phyloP scores from a whole-genome alignment of 2,329 filamentous ascomycete genomes.

The Nemania diffusa region DNA sequence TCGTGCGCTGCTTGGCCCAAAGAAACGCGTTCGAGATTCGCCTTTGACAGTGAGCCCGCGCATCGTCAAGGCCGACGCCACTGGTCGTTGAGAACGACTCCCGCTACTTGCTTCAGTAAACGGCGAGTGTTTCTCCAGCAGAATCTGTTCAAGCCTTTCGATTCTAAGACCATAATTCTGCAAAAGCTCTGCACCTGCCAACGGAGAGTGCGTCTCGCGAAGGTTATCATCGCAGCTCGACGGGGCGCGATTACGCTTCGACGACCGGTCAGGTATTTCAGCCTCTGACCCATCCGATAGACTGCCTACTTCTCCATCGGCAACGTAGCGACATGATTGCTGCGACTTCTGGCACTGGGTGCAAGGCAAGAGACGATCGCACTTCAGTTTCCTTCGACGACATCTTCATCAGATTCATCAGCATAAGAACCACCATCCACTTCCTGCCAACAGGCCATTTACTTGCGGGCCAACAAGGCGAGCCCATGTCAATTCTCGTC shows the following conservation, averaged over 20 bases:
- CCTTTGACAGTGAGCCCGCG: conserved; percentile 63
- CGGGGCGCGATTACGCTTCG: conserved; percentile 41
- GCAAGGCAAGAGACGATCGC: conserved; percentile 66
- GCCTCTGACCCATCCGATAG: conserved; percentile 62
- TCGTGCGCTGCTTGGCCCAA: conserved; percentile 64
- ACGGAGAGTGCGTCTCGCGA: conserved; percentile 39
- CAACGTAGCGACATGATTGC: conserved; percentile 63
- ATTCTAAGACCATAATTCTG: conserved; percentile 62
- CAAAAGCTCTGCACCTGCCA: conserved; percentile 47
- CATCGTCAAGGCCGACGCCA: conserved; percentile 58
- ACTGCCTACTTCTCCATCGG: conserved; percentile 59
- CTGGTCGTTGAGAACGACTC: conserved; percentile 42
- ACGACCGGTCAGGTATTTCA: conserved; percentile 42
- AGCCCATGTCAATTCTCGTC: too few species aligned
- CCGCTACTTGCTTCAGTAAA: conserved; percentile 39
- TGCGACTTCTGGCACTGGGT: conserved; percentile 68
- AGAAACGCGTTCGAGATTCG: conserved; percentile 60
- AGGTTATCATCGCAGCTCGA: conserved; percentile 11
- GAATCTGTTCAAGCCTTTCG: conserved; percentile 64
- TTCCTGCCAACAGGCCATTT: background rate
- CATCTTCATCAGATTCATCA: conserved; percentile 45
- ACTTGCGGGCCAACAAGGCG: background rate
- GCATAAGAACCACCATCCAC: background rate
- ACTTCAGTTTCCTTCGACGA: conserved; percentile 65
- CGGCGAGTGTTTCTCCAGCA: conserved; percentile 55